Evolutionary conservation across 192 early-diverging fungal species (phyloP).

Genomic region (Linnemannia schmuckeri): DNA sequence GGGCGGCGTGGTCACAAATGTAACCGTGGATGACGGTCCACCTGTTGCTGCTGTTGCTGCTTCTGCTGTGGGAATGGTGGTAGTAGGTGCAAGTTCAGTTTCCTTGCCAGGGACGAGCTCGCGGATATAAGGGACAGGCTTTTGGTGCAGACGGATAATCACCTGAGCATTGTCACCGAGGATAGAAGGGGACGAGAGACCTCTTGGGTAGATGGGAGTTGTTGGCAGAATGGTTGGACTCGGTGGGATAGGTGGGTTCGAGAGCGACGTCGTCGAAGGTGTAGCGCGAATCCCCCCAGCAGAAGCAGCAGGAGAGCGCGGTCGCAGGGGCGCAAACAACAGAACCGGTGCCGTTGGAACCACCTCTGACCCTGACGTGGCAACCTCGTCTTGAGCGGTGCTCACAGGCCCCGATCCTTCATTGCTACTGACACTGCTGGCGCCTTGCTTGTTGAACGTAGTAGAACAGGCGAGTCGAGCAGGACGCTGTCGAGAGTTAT

Average conservation of each 20-base stretch:
- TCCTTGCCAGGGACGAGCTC: conserved; percentile 38
- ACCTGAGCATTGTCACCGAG: not conserved
- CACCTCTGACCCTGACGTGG: not conserved
- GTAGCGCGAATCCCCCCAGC: not conserved
- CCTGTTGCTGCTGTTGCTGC: not conserved
- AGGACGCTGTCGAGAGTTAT: not conserved
- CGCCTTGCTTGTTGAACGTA: not conserved
- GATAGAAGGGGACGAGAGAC: conserved; percentile 1
- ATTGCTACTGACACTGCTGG: no score
- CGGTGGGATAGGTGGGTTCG: not conserved
- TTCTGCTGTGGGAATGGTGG: not conserved
- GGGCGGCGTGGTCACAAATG: not conserved
- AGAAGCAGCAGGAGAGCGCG: not conserved
- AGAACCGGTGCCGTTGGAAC: not conserved
- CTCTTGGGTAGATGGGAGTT: conserved; percentile 26
- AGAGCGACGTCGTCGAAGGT: not conserved
- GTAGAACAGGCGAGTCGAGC: not conserved
- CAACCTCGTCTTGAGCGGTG: not conserved
- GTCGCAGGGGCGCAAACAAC: not conserved
- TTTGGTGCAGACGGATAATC: conserved; percentile 15
- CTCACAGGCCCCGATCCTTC: not conserved
- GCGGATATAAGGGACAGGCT: conserved; percentile 34
- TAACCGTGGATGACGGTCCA: not conserved
- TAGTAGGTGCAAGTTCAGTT: not conserved
- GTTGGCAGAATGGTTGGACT: not conserved